Percentiles rank a stretch among this genome's conserved stretches.
Conservation (phyloP, 306 rosid genomes). For the Cucurbita pepo region DNA sequence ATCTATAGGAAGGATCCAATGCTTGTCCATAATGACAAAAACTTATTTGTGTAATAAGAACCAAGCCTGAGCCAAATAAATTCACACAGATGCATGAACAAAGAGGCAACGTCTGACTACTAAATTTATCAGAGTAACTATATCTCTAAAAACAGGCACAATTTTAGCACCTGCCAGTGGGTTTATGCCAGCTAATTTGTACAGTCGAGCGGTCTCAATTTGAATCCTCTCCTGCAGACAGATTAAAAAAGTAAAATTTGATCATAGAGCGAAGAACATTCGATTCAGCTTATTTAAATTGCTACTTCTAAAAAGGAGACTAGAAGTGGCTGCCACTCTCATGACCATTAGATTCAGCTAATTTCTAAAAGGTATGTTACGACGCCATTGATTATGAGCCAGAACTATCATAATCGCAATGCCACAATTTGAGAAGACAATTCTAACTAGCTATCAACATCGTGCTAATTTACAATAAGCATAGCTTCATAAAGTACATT, state of each 20-base stretch:
- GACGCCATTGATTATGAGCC: neutral
- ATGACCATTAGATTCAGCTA: neutral
- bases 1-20: neutral
- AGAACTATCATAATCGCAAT: neutral
- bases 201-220: conserved; percentile 77
- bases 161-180: conserved; percentile 72
- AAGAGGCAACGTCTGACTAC: neutral
- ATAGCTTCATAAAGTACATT: neutral
- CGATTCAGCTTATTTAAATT: neutral
- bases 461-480: neutral
- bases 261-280: neutral
- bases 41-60: neutral
- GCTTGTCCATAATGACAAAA: neutral
- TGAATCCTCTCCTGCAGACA: conserved; percentile 83
- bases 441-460: neutral
- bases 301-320: neutral
- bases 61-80: neutral
- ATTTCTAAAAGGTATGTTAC: neutral
- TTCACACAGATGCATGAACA: neutral
- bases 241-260: conserved; percentile 9
- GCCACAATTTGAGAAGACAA: neutral
- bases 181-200: conserved; percentile 82
- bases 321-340: neutral
- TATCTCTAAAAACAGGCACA: neutral
- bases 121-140: neutral